Conservation (phyloP, 352 stramenopile species). For the Phytophthora melonis region DNA sequence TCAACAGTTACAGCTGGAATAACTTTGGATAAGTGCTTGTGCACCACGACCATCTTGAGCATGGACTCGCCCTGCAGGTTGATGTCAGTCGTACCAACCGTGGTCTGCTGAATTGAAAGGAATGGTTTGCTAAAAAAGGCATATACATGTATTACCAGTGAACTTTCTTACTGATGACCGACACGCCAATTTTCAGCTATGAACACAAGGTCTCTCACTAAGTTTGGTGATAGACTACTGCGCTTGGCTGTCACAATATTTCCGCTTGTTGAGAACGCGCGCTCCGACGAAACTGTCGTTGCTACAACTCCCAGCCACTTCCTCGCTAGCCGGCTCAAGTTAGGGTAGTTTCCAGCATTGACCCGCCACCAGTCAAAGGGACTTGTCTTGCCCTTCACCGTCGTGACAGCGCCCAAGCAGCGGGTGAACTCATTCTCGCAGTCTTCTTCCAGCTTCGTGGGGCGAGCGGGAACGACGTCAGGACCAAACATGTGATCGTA, state of each 20-base stretch:
- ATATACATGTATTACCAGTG: background rate
- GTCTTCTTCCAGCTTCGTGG: background rate
- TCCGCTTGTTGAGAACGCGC: background rate
- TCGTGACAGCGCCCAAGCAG: background rate
- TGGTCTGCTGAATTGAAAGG: too few relatives aligned
- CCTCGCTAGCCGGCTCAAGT: background rate
- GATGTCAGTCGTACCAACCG: too few relatives aligned
- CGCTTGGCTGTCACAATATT: background rate
- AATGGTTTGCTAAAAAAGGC: too few relatives aligned
- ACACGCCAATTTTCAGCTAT: conserved; percentile 1
- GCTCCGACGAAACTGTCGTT: background rate
- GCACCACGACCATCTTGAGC: too few relatives aligned
- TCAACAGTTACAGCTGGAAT: too few relatives aligned
- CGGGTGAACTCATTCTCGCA: background rate
- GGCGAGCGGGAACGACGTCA: background rate
- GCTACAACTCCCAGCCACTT: background rate
- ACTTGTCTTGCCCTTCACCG: background rate
- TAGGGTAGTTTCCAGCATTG: background rate
- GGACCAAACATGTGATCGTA: background rate
- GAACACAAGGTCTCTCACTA: background rate
- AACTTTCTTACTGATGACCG: background rate
- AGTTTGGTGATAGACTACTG: background rate
- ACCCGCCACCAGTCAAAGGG: background rate
- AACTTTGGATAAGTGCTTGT: too few relatives aligned
- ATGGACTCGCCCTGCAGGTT: too few relatives aligned